A percentile compares a stretch with the other conserved stretches of the same genome.
phyloP scores from a whole-genome alignment of 805 yeast genomes.

The Lipomyces starkeyi region DNA sequence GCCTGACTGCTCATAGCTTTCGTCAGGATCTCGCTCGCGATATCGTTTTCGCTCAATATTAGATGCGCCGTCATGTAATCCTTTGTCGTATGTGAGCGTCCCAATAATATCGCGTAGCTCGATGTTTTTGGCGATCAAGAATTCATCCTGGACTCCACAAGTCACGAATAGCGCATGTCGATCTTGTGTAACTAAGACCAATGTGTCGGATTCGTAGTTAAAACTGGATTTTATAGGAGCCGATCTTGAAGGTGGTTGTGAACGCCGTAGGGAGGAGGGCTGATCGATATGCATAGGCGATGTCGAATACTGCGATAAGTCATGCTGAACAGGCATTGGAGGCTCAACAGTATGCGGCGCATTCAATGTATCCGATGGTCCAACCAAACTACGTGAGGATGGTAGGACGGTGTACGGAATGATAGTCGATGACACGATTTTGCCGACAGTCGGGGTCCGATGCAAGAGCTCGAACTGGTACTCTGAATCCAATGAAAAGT shows the following conservation, averaged over 20 bases:
- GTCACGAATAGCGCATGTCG: conserved; percentile 23
- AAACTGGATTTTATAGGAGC: background rate
- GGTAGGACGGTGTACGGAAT: conserved; percentile 20
- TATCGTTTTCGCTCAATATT: background rate
- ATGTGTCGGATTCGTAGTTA: conserved; percentile 18
- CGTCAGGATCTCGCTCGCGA: background rate
- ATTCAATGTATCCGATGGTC: background rate
- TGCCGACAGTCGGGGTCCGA: conserved; percentile 16
- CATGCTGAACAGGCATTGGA: background rate
- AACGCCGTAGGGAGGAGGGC: background rate
- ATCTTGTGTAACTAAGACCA: conserved; percentile 22
- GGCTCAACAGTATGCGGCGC: background rate
- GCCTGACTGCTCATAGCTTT: background rate
- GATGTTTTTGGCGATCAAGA: conserved; percentile 20
- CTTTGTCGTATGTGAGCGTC: conserved; percentile 11
- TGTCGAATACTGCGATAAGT: background rate
- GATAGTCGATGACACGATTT: conserved; percentile 17
- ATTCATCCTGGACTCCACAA: conserved; percentile 11
- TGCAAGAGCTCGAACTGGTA: conserved; percentile 12
- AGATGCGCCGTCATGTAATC: background rate
- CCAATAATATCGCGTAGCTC: conserved; percentile 11
- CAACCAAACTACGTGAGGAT: background rate
- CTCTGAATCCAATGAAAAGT: background rate
- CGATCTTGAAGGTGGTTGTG: background rate
- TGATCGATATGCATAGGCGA: conserved; percentile 3